Evolutionary conservation across 176 grass and related monocot species (phyloP).

Genomic region (Eleusine coracana): DNA sequence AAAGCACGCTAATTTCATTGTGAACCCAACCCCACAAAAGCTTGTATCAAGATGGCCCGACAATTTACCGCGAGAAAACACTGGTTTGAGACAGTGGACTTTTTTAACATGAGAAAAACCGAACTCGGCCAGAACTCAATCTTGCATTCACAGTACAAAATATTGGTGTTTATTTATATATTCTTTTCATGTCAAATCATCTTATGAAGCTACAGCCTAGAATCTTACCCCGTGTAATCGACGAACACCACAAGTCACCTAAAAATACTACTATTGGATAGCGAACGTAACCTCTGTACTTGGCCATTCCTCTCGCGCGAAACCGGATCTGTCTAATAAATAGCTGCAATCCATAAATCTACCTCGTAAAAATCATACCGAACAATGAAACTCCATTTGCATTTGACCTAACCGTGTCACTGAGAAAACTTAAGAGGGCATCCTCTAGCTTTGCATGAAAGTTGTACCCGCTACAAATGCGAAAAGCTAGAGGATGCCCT

Average conservation of each 20-base stretch:
- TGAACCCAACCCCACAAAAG: neutral
- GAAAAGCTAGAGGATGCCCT: too few relatives aligned
- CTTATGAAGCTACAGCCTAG: too few relatives aligned
- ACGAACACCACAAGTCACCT: too few relatives aligned
- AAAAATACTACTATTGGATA: too few relatives aligned
- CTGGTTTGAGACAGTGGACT: too few relatives aligned
- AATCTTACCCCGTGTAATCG: too few relatives aligned
- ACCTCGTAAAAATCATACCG: neutral
- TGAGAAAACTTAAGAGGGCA: neutral
- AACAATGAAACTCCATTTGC: neutral
- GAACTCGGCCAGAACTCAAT: conserved; percentile 3
- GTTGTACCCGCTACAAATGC: neutral
- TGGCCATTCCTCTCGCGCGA: neutral
- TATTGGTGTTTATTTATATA: neutral
- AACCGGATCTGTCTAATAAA: neutral
- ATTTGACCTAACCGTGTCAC: neutral
- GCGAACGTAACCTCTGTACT: too few relatives aligned
- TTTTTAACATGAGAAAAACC: neutral
- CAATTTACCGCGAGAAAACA: neutral
- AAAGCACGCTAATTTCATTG: neutral
- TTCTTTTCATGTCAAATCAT: too few relatives aligned
- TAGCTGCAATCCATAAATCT: neutral
- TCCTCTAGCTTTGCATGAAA: neutral
- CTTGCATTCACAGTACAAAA: neutral
- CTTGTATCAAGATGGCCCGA: neutral